Evolutionary conservation across 75 land plant species (phyloP).

Genomic region (Cryptomeria japonica): DNA sequence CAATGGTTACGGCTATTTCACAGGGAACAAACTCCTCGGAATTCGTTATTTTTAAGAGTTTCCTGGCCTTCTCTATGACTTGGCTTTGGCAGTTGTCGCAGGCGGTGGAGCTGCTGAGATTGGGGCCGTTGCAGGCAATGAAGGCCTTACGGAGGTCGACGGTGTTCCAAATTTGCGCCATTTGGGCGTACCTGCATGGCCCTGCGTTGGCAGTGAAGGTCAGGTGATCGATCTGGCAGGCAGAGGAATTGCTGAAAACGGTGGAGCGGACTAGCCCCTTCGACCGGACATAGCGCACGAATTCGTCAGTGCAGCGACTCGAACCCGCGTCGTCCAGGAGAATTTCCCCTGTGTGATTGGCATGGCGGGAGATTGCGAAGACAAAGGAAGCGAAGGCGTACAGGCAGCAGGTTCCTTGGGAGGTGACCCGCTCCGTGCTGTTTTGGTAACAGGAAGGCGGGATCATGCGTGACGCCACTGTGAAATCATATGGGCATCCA

Average conservation of each 20-base stretch:
- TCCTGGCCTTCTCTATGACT: conserved; percentile 1
- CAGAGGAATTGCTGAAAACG: conserved; percentile 10
- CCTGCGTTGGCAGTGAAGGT: conserved; percentile 12
- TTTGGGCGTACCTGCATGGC: conserved; percentile 17
- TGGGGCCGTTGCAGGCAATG: conserved; percentile 6
- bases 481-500: conserved; percentile 29
- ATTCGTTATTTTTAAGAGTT: conserved; percentile 14
- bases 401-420: conserved; percentile 22
- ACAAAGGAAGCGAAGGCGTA: conserved; percentile 21
- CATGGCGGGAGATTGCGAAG: conserved; percentile 25
- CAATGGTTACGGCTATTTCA: conserved; percentile 32
- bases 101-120: background rate
- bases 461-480: conserved; percentile 20
- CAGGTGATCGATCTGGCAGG: background rate
- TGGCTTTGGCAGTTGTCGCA: conserved; percentile 19
- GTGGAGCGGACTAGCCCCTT: conserved; percentile 18
- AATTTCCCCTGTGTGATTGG: conserved; percentile 33
- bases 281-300: conserved; percentile 18
- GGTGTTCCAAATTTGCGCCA: conserved; percentile 10
- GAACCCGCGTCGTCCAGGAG: conserved; percentile 30
- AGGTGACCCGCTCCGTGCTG: conserved; percentile 16
- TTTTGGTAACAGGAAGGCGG: conserved; percentile 33
- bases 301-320: conserved; percentile 23
- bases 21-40: conserved; percentile 31
- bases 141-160: conserved; percentile 2